A percentile compares a stretch with the other conserved stretches of the same genome.
Conservation (phyloP, 2,329 filamentous ascomycete genomes). For the Diaporthe eres region DNA sequence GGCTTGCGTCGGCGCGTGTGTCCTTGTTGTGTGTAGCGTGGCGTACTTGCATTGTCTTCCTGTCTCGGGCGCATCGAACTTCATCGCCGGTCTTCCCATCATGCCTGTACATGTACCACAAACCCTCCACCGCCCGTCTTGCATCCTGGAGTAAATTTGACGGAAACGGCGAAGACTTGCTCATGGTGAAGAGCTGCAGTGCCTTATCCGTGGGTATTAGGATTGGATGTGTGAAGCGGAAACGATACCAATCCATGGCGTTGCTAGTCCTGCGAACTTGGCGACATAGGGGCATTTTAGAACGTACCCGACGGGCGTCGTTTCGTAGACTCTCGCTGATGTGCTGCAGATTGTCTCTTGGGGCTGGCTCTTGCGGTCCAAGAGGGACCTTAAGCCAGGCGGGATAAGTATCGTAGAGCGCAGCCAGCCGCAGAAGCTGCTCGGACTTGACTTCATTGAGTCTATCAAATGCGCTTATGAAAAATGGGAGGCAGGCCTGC, state of each 20-base stretch:
- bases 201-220: constrained; percentile 6
- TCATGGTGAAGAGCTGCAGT: not conserved
- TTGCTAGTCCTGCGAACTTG: not conserved
- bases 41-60: not conserved
- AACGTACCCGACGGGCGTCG: not conserved
- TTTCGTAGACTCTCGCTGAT: not conserved
- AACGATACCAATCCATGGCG: not conserved
- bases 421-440: not conserved
- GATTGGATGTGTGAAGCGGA: constrained; percentile 7
- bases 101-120: not conserved
- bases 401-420: not conserved
- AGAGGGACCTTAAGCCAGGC: not conserved
- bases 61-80: constrained; percentile 6
- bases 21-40: not conserved
- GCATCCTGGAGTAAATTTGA: not conserved
- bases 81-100: not conserved
- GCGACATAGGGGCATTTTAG: not conserved
- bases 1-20: not conserved
- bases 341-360: not conserved
- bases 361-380: constrained; percentile 7
- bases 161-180: not conserved
- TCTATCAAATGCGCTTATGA: not conserved
- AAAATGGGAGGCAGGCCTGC: constrained; percentile 3
- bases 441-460: constrained; percentile 18
- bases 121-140: constrained; percentile 5